Evolutionary conservation across 768 basidiomycete genomes (phyloP).

Genomic region (Psilocybe azurescens): DNA sequence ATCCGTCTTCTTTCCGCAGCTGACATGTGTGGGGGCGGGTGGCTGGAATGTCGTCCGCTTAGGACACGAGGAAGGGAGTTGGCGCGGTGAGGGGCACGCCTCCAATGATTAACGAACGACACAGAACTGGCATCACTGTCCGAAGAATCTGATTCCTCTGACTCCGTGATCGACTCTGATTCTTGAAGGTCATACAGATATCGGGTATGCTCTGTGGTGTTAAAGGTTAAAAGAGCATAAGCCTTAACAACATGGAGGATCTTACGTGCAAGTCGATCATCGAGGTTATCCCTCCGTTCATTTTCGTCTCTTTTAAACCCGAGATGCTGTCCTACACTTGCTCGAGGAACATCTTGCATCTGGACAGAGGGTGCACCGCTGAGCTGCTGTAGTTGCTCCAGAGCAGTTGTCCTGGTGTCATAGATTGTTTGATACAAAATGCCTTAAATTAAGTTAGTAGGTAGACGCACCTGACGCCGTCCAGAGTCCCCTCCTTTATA

Average conservation of each 20-base stretch:
- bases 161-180: constrained; percentile 50
- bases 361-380: constrained; percentile 81
- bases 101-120: constrained; percentile 23
- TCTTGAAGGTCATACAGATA: constrained; percentile 68
- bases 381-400: constrained; percentile 51
- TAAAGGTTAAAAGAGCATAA: neutral
- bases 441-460: neutral
- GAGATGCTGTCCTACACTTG: constrained; percentile 68
- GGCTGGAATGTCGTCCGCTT: constrained; percentile 24
- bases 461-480: constrained; percentile 70
- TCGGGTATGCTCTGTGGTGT: constrained; percentile 61
- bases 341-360: constrained; percentile 82
- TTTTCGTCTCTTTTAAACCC: constrained; percentile 56
- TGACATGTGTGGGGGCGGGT: constrained; percentile 25
- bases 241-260: constrained; percentile 8
- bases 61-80: constrained; percentile 18
- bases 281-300: constrained; percentile 62
- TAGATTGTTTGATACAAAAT: constrained; percentile 2
- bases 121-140: constrained; percentile 47
- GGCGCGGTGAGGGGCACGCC: constrained; percentile 25
- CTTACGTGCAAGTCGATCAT: constrained; percentile 74
- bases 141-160: constrained; percentile 48
- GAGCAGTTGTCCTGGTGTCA: constrained; percentile 36
- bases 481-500: constrained; percentile 76
- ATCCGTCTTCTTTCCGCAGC: constrained; percentile 57